Evolutionary conservation across 257 asterid genomes (phyloP), one percentile per base, ranked within the genome.

Genomic region (Orobanche coerulescens): DNA sequence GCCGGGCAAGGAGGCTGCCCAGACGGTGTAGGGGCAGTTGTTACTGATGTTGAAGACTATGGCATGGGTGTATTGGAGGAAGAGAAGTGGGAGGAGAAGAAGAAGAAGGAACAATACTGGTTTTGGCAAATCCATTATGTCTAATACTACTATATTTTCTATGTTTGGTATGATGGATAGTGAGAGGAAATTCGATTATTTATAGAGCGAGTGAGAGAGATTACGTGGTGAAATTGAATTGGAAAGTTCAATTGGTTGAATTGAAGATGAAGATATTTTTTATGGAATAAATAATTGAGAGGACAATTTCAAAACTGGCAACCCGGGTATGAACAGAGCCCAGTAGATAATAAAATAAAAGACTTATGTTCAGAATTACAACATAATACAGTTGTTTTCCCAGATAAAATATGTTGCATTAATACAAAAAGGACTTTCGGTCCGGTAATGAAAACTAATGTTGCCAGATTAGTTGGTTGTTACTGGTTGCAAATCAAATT

Each of bases 1-100:
- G 20, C 82, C 87, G 51, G 81, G 86, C 4, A 71, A 22, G 28
- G 79, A 72, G 31, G 83, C 83, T 0, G 81, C 58, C 87, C 83
- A 78, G 63, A 75, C 13, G 28, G 81, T 70, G 75, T 75, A 75
- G 53, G 83, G 58, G 71, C 87, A 78, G 69, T 73, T 69, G 83
- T 81, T 81, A 5, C 12, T 65, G 73, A 80, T 57, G 58, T 42
- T 60, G 73, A 77, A 72, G 65, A 31, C 28, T 48, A 75, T 75
- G 61, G 78, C 78, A 7, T 52, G 57, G 71, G 73, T 42, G 25
- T 49, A 61, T 73, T 55, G 56, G 76, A 64, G 16, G 63, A 76
- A 37, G 6, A 72, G 33, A 4, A 58, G 26, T 20, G 60, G 73
- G 61, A 68, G 43, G 51, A 73, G 58, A 5, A 58, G 0, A 22